phyloP scores from a whole-genome alignment of 768 basidiomycete genomes.

The Termitomyces sp. region DNA sequence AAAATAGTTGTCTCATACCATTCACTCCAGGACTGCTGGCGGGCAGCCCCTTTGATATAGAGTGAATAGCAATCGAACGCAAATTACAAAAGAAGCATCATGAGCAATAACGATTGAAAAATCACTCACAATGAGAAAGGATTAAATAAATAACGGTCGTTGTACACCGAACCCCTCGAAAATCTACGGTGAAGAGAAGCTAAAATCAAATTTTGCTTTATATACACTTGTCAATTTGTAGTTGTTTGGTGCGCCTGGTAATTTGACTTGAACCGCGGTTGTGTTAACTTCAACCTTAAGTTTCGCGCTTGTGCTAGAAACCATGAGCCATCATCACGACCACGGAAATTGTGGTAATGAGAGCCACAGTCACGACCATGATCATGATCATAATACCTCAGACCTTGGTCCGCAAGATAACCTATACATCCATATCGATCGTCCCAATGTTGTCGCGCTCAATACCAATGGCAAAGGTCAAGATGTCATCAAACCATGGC shows the following conservation, averaged over 20 bases:
- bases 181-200: not conserved
- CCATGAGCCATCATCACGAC: conserved; percentile 58
- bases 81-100: conserved; percentile 80
- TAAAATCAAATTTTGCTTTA: not conserved
- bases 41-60: conserved; percentile 70
- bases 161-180: not conserved
- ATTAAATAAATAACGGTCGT: too few relatives aligned
- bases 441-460: conserved; percentile 74
- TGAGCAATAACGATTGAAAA: conserved; percentile 12
- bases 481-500: conserved; percentile 84
- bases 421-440: conserved; percentile 74
- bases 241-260: conserved; percentile 4
- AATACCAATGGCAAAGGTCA: conserved; percentile 56
- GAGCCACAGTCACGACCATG: conserved; percentile 48
- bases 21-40: conserved; percentile 71
- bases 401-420: conserved; percentile 63
- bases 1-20: conserved; percentile 66
- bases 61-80: conserved; percentile 71
- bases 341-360: conserved; percentile 54
- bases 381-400: conserved; percentile 54
- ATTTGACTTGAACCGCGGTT: too few relatives aligned
- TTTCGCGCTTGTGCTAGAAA: not conserved
- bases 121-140: conserved; percentile 20
- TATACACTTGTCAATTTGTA: conserved; percentile 3
- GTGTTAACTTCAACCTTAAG: too few relatives aligned